Conservation (phyloP, 2,329 filamentous ascomycete genomes). For the Calonectria multiphialidica region DNA sequence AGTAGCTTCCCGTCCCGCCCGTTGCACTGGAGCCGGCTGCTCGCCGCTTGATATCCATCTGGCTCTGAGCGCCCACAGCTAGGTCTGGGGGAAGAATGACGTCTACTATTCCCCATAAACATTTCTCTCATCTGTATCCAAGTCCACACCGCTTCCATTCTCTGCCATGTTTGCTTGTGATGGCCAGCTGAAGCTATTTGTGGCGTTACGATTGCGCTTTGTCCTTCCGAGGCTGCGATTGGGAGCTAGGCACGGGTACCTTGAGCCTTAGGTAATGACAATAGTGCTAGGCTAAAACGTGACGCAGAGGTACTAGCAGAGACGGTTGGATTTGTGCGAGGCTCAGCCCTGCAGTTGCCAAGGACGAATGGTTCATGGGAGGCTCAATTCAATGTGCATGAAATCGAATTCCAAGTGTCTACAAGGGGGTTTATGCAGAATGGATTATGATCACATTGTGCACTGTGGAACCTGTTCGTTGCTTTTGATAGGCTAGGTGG, state of each 20-base stretch:
- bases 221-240: neutral
- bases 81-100: neutral
- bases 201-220: constrained; percentile 5
- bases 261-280: neutral
- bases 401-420: neutral
- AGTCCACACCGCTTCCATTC: neutral
- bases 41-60: neutral
- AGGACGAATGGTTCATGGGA: neutral
- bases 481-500: neutral
- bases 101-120: neutral
- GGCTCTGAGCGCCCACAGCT: neutral
- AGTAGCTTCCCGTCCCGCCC: constrained; percentile 19
- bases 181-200: neutral
- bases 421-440: neutral
- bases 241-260: neutral
- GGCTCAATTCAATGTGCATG: neutral
- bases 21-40: neutral
- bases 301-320: too few species aligned
- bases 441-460: neutral
- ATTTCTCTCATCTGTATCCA: neutral
- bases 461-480: neutral
- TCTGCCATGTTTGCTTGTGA: neutral
- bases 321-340: neutral
- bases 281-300: neutral
- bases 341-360: neutral